Base-by-base conservation (phyloP, 2,329 filamentous ascomycete species). In the Plectosphaerella cucumerina region DNA sequence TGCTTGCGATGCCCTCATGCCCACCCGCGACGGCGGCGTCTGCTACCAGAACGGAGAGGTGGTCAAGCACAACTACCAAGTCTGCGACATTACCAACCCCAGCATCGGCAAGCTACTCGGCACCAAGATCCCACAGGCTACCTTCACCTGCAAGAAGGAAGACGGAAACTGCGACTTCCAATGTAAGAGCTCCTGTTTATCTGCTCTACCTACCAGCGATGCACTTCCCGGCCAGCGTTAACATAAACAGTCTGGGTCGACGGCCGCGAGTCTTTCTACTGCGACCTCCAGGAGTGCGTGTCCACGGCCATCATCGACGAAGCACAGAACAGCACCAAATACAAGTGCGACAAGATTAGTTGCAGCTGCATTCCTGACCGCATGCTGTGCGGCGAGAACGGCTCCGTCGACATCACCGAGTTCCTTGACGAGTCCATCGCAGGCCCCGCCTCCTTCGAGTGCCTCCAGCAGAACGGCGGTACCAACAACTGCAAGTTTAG, bases 1-100 rank as follows among this genome's bases (percentile, higher is more conserved):
- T 59, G 92, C 89, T 15, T 99, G 94, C 64, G 84, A 94, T 65
- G 85, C 89, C 33, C 75, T 99, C 70, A 96, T 96, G 85, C 89
- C 90, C 4, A 84, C 86, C 14, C 82, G 82, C 4, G 81, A 90
- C 54, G 90, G 86, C 44, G 94, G 91, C 31, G 85, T 96, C 11
- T 99, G 94, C 73, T 97, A 97, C 67, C 87, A 89, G 63, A 86
- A 93, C 59, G 93, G 93, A 44, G 84, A 96, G 59, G 86, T 95
- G 11, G 86, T 97, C 56, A 91, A 94, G 61, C 85, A 95, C 70
- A 99, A 97, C 74, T 93, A 91, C 72, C 95, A 99, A 71, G 94
- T 96, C 74, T 99, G 94, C 72, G 90, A 95, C 68, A 94, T 99
- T 58, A 97, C 92, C 50, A 99, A 99, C 73, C 82, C 84, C 68